Conservation (phyloP, 345 rosid genomes). For the Ailanthus altissimus region DNA sequence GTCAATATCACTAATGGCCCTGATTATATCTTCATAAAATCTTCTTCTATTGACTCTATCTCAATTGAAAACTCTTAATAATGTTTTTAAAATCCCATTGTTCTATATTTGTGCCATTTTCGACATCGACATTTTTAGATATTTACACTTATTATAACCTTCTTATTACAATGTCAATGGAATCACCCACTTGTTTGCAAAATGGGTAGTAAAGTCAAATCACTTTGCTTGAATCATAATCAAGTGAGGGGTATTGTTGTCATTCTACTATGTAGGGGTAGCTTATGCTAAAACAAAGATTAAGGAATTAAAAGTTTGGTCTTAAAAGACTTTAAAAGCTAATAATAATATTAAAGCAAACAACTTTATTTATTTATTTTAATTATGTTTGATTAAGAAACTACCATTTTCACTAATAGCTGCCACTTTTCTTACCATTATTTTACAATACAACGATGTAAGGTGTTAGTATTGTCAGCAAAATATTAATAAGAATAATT, state of each 20-base stretch:
- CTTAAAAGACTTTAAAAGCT: background rate
- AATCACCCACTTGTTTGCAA: background rate
- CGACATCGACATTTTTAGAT: background rate
- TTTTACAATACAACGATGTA: slow-evolving; percentile 7
- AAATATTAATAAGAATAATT: background rate
- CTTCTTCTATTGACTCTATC: background rate
- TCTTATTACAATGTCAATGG: no score
- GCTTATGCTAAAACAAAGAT: background rate
- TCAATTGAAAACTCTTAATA: slow-evolving; percentile 8
- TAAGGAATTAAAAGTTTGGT: background rate
- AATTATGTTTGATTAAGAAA: background rate
- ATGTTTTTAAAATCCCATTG: background rate
- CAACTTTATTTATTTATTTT: background rate
- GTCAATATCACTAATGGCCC: background rate
- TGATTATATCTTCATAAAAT: background rate
- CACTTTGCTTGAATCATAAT: background rate
- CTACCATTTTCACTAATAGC: background rate
- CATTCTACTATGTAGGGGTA: no score
- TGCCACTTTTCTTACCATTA: no score
- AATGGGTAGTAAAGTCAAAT: background rate
- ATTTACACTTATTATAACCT: background rate
- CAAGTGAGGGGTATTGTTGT: background rate
- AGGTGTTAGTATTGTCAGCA: background rate
- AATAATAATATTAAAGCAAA: slow-evolving; percentile 1
- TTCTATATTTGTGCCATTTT: background rate